These are phyloP conservation scores for Lipomyces orientalis DNA, from an alignment of 805 yeast species.

Conservation along the genomic window DNA sequence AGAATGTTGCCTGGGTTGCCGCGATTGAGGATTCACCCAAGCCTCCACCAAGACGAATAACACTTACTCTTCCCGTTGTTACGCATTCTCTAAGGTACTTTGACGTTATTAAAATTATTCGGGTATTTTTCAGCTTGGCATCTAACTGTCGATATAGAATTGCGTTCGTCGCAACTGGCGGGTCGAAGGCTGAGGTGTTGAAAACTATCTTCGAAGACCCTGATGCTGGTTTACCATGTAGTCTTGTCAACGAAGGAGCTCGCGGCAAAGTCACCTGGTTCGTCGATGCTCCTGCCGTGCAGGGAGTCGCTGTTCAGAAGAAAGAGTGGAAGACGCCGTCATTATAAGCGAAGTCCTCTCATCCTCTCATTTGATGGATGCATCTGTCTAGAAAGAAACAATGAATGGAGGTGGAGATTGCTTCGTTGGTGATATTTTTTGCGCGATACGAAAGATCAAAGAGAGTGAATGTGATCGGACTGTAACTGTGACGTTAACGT, in stretches of 20 bases:
- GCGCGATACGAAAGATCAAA: not conserved
- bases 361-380: not conserved
- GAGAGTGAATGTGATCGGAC: not conserved
- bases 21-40: slow-evolving; percentile 91
- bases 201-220: slow-evolving; percentile 95
- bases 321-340: slow-evolving; percentile 37
- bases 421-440: not conserved
- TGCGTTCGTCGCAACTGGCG: slow-evolving; percentile 94
- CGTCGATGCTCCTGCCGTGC: slow-evolving; percentile 69
- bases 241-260: slow-evolving; percentile 93
- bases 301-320: slow-evolving; percentile 38
- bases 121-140: not conserved
- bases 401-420: not conserved
- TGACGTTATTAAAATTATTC: not conserved
- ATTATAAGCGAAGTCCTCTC: slow-evolving; percentile 12
- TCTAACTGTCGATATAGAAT: slow-evolving; percentile 53
- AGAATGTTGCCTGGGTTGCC: slow-evolving; percentile 91
- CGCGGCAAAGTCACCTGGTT: slow-evolving; percentile 97
- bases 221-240: slow-evolving; percentile 92
- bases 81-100: slow-evolving; percentile 65
- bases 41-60: slow-evolving; percentile 84
- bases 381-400: not conserved
- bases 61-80: slow-evolving; percentile 91
- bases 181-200: slow-evolving; percentile 90
- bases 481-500: not conserved